Conservation (phyloP, 108 stramenopile species). For the Cylindrotheca fusiformis region DNA sequence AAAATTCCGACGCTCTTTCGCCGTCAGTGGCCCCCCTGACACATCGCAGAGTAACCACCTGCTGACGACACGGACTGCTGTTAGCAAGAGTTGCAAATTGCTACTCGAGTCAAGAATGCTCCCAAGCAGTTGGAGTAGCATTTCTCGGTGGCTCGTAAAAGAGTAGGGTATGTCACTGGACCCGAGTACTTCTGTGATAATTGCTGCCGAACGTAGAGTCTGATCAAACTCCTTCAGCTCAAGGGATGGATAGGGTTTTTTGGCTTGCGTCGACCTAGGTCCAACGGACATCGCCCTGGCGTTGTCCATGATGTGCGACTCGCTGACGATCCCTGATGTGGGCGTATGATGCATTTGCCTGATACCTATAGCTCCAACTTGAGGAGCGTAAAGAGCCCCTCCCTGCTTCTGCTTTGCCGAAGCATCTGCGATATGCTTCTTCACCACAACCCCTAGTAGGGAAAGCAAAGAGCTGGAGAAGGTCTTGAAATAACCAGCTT, state of each 20-base stretch:
- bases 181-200: constrained; percentile 48
- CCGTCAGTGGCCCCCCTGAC: constrained; percentile 45
- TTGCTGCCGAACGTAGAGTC: constrained; percentile 14
- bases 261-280: constrained; percentile 8
- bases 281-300: constrained; percentile 1
- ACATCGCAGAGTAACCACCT: constrained; percentile 48
- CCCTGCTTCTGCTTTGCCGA: constrained; percentile 41
- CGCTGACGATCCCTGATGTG: constrained; percentile 56
- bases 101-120: constrained; percentile 67
- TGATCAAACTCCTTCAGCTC: constrained; percentile 28
- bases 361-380: constrained; percentile 29
- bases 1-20: constrained; percentile 59
- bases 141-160: constrained; percentile 54
- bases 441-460: constrained; percentile 37
- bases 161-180: constrained; percentile 35
- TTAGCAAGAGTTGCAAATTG: constrained; percentile 56
- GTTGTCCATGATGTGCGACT: constrained; percentile 23
- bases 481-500: constrained; percentile 33
- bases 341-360: constrained; percentile 55
- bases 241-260: constrained; percentile 13
- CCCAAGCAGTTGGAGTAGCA: constrained; percentile 48
- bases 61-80: constrained; percentile 54
- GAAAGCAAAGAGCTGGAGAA: constrained; percentile 47
- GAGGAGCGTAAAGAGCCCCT: constrained; percentile 23
- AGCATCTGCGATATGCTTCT: constrained; percentile 37